phyloP scores from a whole-genome alignment of 305 asterid species.

The Plantago lanceolata region DNA sequence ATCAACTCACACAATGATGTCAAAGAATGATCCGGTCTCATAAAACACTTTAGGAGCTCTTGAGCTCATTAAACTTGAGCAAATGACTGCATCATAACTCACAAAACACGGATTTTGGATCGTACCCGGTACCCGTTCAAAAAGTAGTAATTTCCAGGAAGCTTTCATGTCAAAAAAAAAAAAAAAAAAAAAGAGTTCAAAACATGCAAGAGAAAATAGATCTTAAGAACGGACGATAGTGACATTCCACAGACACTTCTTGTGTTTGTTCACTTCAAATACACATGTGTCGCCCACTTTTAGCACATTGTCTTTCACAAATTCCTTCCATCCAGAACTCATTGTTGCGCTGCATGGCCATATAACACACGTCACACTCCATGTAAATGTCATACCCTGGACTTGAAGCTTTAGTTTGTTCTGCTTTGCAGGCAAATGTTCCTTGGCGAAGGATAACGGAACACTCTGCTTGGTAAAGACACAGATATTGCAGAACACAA shows the following conservation, averaged over 20 bases:
- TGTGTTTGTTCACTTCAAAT: background rate
- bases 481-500: background rate
- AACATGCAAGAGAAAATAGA: no score
- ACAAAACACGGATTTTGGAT: background rate
- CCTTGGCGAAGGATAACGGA: background rate
- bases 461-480: background rate
- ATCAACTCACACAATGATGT: no score
- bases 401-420: background rate
- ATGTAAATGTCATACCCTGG: conserved; percentile 7
- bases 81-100: no score
- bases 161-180: no score
- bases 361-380: background rate
- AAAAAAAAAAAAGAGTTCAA: no score
- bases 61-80: no score
- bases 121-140: no score
- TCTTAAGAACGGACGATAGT: background rate
- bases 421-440: background rate
- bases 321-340: background rate
- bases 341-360: no score
- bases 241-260: background rate
- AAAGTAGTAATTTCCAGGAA: background rate
- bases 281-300: background rate
- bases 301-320: background rate
- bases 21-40: no score
- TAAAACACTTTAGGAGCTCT: no score